These are phyloP conservation scores for Malus hybrid DNA, from an alignment of 331 rosid species.

Conservation along the genomic window DNA sequence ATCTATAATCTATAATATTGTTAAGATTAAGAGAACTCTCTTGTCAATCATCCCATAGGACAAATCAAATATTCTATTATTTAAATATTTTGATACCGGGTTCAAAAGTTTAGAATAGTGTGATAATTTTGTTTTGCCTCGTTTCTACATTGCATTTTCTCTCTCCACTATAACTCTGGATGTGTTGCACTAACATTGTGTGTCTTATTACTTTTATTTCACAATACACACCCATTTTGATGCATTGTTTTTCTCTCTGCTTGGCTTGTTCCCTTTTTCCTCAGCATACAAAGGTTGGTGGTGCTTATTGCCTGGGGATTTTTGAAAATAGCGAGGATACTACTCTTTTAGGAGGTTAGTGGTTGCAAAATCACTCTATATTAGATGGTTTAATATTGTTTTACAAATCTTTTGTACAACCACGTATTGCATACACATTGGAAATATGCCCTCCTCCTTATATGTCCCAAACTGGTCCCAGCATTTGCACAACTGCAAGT, in stretches of 20 bases:
- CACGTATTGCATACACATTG: neutral
- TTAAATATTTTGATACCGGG: neutral
- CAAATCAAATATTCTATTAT: neutral
- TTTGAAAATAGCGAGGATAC: constrained; percentile 39
- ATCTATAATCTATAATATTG: neutral
- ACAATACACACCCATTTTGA: neutral
- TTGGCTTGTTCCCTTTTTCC: neutral
- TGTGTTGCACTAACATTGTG: neutral
- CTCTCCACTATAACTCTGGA: neutral
- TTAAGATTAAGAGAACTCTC: neutral
- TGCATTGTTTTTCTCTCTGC: neutral
- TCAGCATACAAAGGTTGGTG: constrained; percentile 43
- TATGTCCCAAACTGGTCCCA: neutral
- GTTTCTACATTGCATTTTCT: neutral
- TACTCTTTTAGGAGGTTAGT: constrained; percentile 49
- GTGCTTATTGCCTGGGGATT: constrained; percentile 48
- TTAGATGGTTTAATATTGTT: neutral
- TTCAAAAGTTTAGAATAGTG: neutral
- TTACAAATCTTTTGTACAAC: neutral
- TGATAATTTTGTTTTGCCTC: neutral
- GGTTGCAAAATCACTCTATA: neutral
- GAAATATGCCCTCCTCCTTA: neutral
- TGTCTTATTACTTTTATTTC: neutral
- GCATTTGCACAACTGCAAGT: neutral
- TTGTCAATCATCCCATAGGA: neutral